phyloP scores from a whole-genome alignment of 2,329 filamentous ascomycete species.

The Aspergillus versicolor region DNA sequence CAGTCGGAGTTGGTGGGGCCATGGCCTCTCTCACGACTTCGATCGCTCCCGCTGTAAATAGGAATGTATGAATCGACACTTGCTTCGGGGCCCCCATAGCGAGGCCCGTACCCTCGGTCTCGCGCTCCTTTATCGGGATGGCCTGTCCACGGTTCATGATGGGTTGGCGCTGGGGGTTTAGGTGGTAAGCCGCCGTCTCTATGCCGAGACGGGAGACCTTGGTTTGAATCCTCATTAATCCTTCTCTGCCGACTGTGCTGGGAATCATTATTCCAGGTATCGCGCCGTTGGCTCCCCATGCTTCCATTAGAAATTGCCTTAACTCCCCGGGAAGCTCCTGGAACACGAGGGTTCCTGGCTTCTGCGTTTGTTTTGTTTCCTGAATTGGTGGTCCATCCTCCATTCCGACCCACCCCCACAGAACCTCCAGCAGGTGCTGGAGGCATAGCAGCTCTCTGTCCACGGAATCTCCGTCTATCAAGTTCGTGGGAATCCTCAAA shows the following conservation, averaged over 20 bases:
- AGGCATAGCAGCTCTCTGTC: conserved; percentile 78
- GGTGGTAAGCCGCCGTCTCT: conserved; percentile 38
- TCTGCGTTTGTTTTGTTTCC: conserved; percentile 30
- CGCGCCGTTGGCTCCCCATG: conserved; percentile 25
- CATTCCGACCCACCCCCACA: conserved; percentile 69
- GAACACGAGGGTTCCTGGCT: conserved; percentile 36
- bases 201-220: conserved; percentile 27
- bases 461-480: conserved; percentile 87
- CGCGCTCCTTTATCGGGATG: conserved; percentile 30
- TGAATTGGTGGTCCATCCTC: conserved; percentile 49
- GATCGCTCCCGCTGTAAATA: conserved; percentile 30
- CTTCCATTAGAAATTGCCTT: conserved; percentile 13
- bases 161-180: conserved; percentile 33
- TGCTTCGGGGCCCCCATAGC: conserved; percentile 24
- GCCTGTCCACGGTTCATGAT: conserved; percentile 28
- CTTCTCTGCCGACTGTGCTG: conserved; percentile 19
- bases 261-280: conserved; percentile 24
- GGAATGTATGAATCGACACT: conserved; percentile 40
- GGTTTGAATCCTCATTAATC: conserved; percentile 21
- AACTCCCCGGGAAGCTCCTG: conserved; percentile 31
- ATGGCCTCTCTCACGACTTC: conserved; percentile 24
- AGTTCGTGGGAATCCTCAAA: conserved; percentile 96
- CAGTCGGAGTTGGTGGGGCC: conserved; percentile 22
- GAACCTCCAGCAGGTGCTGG: conserved; percentile 90
- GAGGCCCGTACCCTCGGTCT: conserved; percentile 28